Conservation (phyloP, 768 basidiomycete genomes). For the Pisolithus marmoratus region DNA sequence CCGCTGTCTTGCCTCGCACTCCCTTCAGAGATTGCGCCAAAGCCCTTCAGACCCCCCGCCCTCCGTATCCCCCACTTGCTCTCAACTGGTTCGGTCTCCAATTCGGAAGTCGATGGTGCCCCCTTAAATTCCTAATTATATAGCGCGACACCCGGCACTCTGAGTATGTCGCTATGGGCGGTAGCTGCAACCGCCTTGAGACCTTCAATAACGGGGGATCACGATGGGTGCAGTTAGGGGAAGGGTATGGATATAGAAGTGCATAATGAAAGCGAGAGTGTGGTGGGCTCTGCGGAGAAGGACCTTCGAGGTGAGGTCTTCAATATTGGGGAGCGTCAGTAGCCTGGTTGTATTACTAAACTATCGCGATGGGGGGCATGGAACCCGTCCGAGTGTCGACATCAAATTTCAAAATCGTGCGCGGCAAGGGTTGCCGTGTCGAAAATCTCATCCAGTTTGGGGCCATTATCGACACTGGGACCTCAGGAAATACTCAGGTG, state of each 20-base stretch:
- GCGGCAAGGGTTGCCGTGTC: slow-evolving; percentile 67
- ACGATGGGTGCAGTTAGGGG: slow-evolving; percentile 43
- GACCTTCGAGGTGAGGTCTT: slow-evolving; percentile 45
- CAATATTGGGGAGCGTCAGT: slow-evolving; percentile 44
- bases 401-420: slow-evolving; percentile 89
- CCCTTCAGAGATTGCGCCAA: slow-evolving; percentile 72
- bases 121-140: slow-evolving; percentile 65
- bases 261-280: slow-evolving; percentile 67
- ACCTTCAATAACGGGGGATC: slow-evolving; percentile 76
- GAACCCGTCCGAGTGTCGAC: slow-evolving; percentile 90
- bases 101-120: slow-evolving; percentile 26
- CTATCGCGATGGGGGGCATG: slow-evolving; percentile 55
- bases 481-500: slow-evolving; percentile 32
- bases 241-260: slow-evolving; percentile 72
- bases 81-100: background rate
- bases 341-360: slow-evolving; percentile 34
- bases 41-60: slow-evolving; percentile 76
- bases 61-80: background rate
- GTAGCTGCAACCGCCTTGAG: slow-evolving; percentile 65
- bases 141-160: slow-evolving; percentile 87
- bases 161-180: slow-evolving; percentile 86
- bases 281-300: slow-evolving; percentile 66
- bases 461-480: background rate
- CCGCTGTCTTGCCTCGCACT: slow-evolving; percentile 61
- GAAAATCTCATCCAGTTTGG: slow-evolving; percentile 15